phyloP scores from a whole-genome alignment of 257 asterid species.

The Buddleja alternifolia region DNA sequence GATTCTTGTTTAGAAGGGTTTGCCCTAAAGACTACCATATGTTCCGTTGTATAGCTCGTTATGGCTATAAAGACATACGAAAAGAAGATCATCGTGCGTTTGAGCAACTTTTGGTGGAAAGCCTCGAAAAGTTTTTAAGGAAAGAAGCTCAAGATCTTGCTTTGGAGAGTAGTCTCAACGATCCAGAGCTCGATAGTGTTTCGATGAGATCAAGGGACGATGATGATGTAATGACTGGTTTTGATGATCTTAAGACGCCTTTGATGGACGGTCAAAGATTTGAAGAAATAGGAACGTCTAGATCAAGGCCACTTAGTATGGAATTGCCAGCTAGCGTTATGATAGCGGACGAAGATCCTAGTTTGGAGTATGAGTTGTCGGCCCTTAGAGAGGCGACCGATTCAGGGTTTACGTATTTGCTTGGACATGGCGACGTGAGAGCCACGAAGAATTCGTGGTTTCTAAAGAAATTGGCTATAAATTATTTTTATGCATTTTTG shows the following conservation, averaged over 20 bases:
- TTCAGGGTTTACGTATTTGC: conserved; percentile 84
- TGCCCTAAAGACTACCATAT: conserved; percentile 92
- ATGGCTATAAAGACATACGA: conserved; percentile 87
- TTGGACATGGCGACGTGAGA: conserved; percentile 86
- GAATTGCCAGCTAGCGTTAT: conserved; percentile 57
- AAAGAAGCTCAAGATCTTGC: conserved; percentile 82
- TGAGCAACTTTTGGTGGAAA: conserved; percentile 77
- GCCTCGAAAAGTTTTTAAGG: conserved; percentile 75
- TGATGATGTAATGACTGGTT: conserved; percentile 37
- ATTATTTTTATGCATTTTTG: conserved; percentile 84
- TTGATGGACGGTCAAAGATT: conserved; percentile 50
- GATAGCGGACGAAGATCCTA: conserved; percentile 70
- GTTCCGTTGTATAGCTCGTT: conserved; percentile 92
- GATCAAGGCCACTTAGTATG: conserved; percentile 4
- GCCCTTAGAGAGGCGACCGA: conserved; percentile 74
- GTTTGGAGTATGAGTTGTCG: conserved; percentile 85
- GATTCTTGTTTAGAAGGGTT: conserved; percentile 80
- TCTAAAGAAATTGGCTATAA: conserved; percentile 74
- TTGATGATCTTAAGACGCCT: conserved; percentile 55
- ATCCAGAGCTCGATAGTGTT: conserved; percentile 47
- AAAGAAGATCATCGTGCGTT: conserved; percentile 88
- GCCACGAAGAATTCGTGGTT: conserved; percentile 83
- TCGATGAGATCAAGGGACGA: conserved; percentile 50
- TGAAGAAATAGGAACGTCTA: conserved; percentile 33
- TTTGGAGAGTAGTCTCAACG: conserved; percentile 44